phyloP scores from a whole-genome alignment of 2,329 filamentous ascomycete genomes.

The Aureobasidium sp. region DNA sequence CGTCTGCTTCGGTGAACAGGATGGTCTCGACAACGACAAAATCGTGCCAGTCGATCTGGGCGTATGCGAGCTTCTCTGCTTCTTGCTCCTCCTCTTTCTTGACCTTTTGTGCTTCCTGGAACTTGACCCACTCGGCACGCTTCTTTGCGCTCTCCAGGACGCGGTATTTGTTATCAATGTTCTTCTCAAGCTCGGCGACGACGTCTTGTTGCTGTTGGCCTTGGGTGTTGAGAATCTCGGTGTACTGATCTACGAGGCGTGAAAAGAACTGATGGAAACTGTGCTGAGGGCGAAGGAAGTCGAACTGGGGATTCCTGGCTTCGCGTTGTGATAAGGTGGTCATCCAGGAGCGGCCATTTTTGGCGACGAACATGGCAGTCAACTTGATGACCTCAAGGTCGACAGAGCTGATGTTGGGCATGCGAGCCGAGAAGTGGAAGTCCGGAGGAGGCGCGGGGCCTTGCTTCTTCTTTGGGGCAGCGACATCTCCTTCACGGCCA shows the following conservation, averaged over 20 bases:
- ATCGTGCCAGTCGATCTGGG: constrained; percentile 95
- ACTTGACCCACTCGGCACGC: constrained; percentile 80
- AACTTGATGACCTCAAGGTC: constrained; percentile 69
- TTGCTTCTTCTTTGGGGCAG: constrained; percentile 57
- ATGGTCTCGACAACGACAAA: constrained; percentile 96
- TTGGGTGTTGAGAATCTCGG: constrained; percentile 63
- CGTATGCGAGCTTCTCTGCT: constrained; percentile 68
- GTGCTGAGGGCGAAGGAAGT: constrained; percentile 91
- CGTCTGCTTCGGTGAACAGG: constrained; percentile 81
- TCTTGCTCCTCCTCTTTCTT: constrained; percentile 85
- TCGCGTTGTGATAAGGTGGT: constrained; percentile 84
- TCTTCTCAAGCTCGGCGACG: constrained; percentile 64
- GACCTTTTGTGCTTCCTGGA: constrained; percentile 74
- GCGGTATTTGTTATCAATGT: constrained; percentile 71
- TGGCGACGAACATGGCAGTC: constrained; percentile 86
- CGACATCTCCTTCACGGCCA: constrained; percentile 61
- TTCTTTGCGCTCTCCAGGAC: constrained; percentile 75
- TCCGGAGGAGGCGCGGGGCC: constrained; percentile 79
- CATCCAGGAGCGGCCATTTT: constrained; percentile 87
- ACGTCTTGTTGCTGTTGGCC: constrained; percentile 66
- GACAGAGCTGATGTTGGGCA: constrained; percentile 94
- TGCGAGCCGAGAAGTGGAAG: constrained; percentile 89
- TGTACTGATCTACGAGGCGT: constrained; percentile 87
- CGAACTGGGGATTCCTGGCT: constrained; percentile 86
- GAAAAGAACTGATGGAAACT: constrained; percentile 95